phyloP scores from a whole-genome alignment of 192 early-diverging fungal species.

The Linnemannia elongata region DNA sequence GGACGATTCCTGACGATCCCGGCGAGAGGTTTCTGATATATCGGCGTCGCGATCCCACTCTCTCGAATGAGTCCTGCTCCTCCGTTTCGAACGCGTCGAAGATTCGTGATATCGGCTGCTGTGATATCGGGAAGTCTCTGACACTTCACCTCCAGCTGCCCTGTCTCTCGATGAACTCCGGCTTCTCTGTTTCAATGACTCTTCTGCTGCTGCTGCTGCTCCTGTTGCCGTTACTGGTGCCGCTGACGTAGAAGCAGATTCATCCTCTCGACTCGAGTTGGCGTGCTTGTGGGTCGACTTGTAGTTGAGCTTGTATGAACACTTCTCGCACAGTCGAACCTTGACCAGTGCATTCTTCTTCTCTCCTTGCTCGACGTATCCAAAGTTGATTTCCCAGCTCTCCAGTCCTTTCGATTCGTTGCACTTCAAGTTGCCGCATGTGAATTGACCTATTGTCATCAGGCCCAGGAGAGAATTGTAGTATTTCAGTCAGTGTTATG shows the following conservation, averaged over 20 bases:
- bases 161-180: background rate
- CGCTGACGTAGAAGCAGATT: background rate
- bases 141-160: background rate
- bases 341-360: constrained; percentile 89
- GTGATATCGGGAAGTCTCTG: background rate
- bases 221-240: background rate
- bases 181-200: background rate
- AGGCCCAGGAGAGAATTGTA: background rate
- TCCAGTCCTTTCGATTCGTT: constrained; percentile 60
- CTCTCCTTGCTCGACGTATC: constrained; percentile 78
- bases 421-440: constrained; percentile 75
- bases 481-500: background rate
- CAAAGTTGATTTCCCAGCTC: constrained; percentile 92
- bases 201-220: background rate
- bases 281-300: constrained; percentile 67
- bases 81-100: background rate
- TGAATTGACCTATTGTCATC: constrained; percentile 71
- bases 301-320: constrained; percentile 82
- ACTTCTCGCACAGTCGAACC: constrained; percentile 77
- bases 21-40: background rate
- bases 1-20: background rate
- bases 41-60: background rate
- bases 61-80: background rate
- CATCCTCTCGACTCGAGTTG: background rate
- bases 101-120: background rate